phyloP scores from a whole-genome alignment of 83 land plant genomes.

The Picea mariana region DNA sequence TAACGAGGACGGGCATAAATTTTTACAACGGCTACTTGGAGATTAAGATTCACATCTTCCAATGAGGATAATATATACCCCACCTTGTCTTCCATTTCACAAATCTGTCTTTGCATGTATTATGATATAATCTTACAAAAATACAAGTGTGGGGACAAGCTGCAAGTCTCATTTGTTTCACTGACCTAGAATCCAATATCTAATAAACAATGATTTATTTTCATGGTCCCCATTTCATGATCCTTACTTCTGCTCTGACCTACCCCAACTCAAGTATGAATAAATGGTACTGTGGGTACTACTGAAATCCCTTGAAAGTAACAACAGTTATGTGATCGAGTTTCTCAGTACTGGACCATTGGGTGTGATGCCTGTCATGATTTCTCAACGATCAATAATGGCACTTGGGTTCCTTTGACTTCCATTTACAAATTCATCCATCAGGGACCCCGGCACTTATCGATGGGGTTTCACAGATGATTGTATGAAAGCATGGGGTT shows the following conservation, averaged over 20 bases:
- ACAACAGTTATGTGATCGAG: not conserved
- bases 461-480: too few species aligned
- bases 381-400: too few species aligned
- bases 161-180: not conserved
- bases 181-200: too few species aligned
- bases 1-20: not conserved
- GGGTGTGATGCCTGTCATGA: too few species aligned
- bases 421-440: too few species aligned
- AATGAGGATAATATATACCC: not conserved
- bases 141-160: not conserved
- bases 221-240: constrained; percentile 4
- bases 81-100: not conserved
- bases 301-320: not conserved
- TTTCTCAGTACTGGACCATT: too few species aligned
- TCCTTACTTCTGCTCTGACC: not conserved
- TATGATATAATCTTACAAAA: too few species aligned
- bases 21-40: constrained; percentile 10
- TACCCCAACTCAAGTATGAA: not conserved
- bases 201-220: not conserved
- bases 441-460: too few species aligned
- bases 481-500: too few species aligned
- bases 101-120: too few species aligned
- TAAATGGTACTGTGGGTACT: not conserved
- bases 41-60: not conserved
- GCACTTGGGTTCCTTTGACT: too few species aligned